Percentiles rank a stretch among this genome's conserved stretches.
Evolutionary conservation across 176 grass and related monocot genomes (phyloP).

Genomic region (Raddia guianensis): DNA sequence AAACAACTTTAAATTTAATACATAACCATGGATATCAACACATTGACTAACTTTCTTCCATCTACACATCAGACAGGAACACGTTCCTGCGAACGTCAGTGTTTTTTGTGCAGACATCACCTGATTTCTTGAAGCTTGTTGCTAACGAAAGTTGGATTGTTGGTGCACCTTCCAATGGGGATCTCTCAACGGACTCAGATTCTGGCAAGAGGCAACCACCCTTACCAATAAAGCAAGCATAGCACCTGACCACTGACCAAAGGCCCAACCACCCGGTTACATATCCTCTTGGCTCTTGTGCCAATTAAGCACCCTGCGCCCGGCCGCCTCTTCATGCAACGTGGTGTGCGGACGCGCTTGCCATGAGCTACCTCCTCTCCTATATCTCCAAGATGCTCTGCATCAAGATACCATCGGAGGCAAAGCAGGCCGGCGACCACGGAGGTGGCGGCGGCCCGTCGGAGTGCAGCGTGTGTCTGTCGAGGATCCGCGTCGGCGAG

Average conservation of each 20-base stretch:
- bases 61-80: not conserved
- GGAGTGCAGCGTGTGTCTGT: conserved; percentile 72
- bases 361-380: conserved; percentile 62
- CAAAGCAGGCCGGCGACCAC: conserved; percentile 1
- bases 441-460: not conserved
- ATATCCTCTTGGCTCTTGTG: conserved; percentile 12
- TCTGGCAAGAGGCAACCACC: conserved; percentile 32
- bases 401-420: conserved; percentile 45
- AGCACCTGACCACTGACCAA: conserved; percentile 47
- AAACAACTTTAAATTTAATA: not conserved
- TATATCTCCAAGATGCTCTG: conserved; percentile 55
- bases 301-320: not conserved
- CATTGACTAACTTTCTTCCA: not conserved
- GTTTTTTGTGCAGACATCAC: conserved; percentile 5
- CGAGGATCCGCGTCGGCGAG: conserved; percentile 44
- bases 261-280: not conserved
- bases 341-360: not conserved
- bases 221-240: conserved; percentile 47
- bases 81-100: not conserved
- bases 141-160: conserved; percentile 47
- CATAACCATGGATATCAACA: not conserved
- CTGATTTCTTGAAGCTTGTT: conserved; percentile 46
- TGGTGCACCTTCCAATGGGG: conserved; percentile 65
- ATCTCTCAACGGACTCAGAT: conserved; percentile 45
- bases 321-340: not conserved